These are phyloP conservation scores for Cyclotella baltica DNA, from an alignment of 108 stramenopile genomes.

Conservation along the genomic window DNA sequence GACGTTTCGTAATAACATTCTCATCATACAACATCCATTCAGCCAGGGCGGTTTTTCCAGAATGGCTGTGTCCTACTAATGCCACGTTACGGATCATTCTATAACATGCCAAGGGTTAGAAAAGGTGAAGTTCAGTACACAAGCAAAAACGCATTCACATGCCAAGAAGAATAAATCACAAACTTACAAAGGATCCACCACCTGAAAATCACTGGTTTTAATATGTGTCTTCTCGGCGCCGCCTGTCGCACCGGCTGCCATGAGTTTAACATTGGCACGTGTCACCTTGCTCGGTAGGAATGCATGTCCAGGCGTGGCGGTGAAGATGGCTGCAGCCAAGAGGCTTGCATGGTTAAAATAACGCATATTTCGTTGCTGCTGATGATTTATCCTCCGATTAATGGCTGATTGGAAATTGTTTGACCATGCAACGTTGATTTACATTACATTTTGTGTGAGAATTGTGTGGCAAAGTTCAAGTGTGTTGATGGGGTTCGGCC, in stretches of 20 bases:
- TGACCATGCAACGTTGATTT: no score
- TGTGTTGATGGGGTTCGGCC: no score
- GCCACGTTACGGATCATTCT: constrained; percentile 41
- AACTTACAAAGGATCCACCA: constrained; percentile 32
- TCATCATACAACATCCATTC: constrained; percentile 46
- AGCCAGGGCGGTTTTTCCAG: constrained; percentile 31
- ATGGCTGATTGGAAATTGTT: no score
- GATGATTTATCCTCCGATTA: no score
- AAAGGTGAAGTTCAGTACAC: not conserved
- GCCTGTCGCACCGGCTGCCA: no score
- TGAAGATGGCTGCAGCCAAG: no score
- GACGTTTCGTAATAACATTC: constrained; percentile 32
- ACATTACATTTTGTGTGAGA: no score
- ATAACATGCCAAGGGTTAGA: not conserved
- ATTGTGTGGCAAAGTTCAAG: no score
- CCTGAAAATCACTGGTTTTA: constrained; percentile 13
- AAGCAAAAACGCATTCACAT: not conserved
- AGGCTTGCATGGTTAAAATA: no score
- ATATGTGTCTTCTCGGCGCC: not conserved
- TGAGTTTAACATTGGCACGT: not conserved
- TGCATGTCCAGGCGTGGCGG: not conserved
- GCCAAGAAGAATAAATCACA: no score
- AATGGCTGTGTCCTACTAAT: constrained; percentile 31
- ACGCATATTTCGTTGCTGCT: no score
- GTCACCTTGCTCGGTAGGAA: not conserved